Evolutionary conservation across 495 filamentous ascomycete genomes (phyloP).

Genomic region (Xylaria grammica): DNA sequence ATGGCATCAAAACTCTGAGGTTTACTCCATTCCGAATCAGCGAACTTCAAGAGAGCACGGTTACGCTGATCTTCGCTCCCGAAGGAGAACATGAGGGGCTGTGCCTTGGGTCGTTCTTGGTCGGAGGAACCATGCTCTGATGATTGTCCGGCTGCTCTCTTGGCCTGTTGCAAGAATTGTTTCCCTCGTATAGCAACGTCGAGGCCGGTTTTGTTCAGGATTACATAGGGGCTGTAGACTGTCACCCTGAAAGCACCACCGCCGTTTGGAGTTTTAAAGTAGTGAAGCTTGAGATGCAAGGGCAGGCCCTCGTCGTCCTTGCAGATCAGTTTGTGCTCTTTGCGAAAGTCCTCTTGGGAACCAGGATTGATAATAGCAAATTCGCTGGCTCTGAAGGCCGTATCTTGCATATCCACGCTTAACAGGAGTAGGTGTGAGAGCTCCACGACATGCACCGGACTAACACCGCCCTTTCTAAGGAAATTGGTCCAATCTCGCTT

Average conservation of each 20-base stretch:
- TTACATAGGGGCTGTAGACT: slow-evolving; percentile 89
- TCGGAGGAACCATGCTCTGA: slow-evolving; percentile 45
- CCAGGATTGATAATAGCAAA: slow-evolving; percentile 96
- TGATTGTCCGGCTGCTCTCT: slow-evolving; percentile 78
- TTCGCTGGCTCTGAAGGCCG: slow-evolving; percentile 90
- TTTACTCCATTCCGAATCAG: slow-evolving; percentile 92
- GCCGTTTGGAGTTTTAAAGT: slow-evolving; percentile 89
- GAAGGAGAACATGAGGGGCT: slow-evolving; percentile 96
- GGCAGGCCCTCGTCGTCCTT: slow-evolving; percentile 82
- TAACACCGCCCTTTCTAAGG: slow-evolving; percentile 91
- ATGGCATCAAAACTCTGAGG: slow-evolving; percentile 99
- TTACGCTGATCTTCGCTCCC: slow-evolving; percentile 85
- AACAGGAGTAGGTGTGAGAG: slow-evolving; percentile 89
- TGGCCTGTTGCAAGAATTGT: slow-evolving; percentile 79
- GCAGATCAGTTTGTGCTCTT: slow-evolving; percentile 77
- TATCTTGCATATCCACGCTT: slow-evolving; percentile 95
- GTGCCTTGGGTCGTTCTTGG: slow-evolving; percentile 64
- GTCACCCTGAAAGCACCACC: slow-evolving; percentile 96
- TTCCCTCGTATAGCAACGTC: slow-evolving; percentile 89
- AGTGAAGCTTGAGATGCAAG: slow-evolving; percentile 84
- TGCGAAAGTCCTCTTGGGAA: slow-evolving; percentile 82
- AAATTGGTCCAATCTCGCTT: slow-evolving; percentile 99
- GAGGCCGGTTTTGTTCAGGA: slow-evolving; percentile 93
- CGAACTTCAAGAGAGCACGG: slow-evolving; percentile 82
- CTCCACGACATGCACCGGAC: slow-evolving; percentile 96